These are phyloP conservation scores for Kwoniella botswanensis DNA, from an alignment of 768 basidiomycete species.

Conservation along the genomic window DNA sequence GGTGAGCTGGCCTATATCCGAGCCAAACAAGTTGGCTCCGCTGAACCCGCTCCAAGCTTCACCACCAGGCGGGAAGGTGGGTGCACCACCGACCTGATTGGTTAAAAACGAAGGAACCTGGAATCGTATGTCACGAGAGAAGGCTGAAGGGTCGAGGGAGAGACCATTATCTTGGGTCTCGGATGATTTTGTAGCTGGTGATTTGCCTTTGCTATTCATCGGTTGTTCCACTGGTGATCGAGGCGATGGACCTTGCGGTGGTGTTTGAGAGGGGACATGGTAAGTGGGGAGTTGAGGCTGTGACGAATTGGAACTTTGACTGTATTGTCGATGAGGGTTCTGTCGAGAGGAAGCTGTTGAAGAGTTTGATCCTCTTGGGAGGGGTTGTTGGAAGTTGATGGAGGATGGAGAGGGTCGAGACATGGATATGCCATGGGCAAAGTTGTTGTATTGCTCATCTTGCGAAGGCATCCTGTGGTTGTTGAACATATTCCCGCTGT, in stretches of 20 bases:
- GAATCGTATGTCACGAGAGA: slow-evolving; percentile 53
- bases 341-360: slow-evolving; percentile 14
- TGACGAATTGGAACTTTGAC: slow-evolving; percentile 8
- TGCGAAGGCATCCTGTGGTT: slow-evolving; percentile 11
- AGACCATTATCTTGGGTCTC: slow-evolving; percentile 31
- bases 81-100: slow-evolving; percentile 39
- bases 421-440: slow-evolving; percentile 47
- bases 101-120: slow-evolving; percentile 50
- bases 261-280: slow-evolving; percentile 20
- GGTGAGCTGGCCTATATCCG: slow-evolving; percentile 30
- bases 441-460: slow-evolving; percentile 26
- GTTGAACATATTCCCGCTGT: not conserved
- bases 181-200: slow-evolving; percentile 21
- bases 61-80: slow-evolving; percentile 55
- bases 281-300: slow-evolving; percentile 18
- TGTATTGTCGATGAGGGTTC: slow-evolving; percentile 26
- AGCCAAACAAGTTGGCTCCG: slow-evolving; percentile 32
- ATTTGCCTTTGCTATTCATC: slow-evolving; percentile 25
- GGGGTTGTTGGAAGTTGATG: slow-evolving; percentile 32
- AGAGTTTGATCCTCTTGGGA: slow-evolving; percentile 14
- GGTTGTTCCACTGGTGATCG: slow-evolving; percentile 7
- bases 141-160: slow-evolving; percentile 54
- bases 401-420: slow-evolving; percentile 18
- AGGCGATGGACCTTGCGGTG: slow-evolving; percentile 16
- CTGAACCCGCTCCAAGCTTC: slow-evolving; percentile 56